These are phyloP conservation scores for Pseudogymnoascus sp. DNA, from an alignment of 2,329 filamentous ascomycete species.

Conservation along the genomic window DNA sequence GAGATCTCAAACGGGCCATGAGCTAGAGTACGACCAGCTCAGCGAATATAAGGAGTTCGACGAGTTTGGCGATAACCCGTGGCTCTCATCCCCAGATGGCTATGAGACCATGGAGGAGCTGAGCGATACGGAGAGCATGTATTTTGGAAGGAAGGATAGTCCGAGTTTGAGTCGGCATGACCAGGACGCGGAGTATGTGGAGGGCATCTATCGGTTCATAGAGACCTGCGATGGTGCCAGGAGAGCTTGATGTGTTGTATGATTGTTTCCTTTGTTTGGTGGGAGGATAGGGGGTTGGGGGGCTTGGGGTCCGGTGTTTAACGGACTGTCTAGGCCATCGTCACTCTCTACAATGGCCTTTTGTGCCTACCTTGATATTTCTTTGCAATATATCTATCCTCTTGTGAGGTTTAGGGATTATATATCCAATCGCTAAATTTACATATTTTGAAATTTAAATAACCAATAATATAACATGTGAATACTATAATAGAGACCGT, in stretches of 20 bases:
- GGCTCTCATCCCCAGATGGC: constrained; percentile 23
- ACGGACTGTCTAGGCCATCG: neutral
- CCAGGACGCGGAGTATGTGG: constrained; percentile 47
- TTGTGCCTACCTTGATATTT: neutral
- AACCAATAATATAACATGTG: neutral
- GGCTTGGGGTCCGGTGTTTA: neutral
- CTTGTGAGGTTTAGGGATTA: neutral
- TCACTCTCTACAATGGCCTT: constrained; percentile 4
- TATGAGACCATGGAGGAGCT: constrained; percentile 26
- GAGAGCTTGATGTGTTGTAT: constrained; percentile 13
- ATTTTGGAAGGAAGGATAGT: constrained; percentile 19
- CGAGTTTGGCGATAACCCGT: constrained; percentile 20
- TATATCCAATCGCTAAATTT: constrained; percentile 5
- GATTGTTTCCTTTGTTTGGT: constrained; percentile 1
- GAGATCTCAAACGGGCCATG: constrained; percentile 33
- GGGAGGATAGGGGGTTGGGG: neutral
- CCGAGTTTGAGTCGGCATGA: constrained; percentile 38
- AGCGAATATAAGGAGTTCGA: constrained; percentile 23
- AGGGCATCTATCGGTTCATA: constrained; percentile 60
- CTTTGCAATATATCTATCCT: neutral
- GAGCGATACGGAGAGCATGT: constrained; percentile 26
- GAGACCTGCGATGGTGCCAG: constrained; percentile 48
- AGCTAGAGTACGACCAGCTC: constrained; percentile 19
- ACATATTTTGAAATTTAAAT: neutral
- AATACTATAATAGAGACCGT: neutral